A percentile compares a stretch with the other conserved stretches of the same genome.
These are phyloP conservation scores for Spathaspora sp. DNA, from an alignment of 805 yeast species.

Conservation along the genomic window DNA sequence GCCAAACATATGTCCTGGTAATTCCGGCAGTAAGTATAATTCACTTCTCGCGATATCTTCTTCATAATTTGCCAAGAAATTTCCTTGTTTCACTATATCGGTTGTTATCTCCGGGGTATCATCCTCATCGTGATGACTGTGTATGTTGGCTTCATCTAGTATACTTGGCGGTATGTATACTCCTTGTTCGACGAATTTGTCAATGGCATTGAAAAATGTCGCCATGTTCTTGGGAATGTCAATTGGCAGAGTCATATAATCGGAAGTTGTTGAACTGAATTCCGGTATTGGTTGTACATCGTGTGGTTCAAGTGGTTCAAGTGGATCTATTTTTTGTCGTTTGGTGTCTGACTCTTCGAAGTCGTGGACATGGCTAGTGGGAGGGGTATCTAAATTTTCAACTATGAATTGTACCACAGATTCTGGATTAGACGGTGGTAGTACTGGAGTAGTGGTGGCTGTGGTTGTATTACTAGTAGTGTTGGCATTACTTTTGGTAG, in stretches of 20 bases:
- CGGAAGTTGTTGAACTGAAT: neutral
- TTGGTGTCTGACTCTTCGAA: no score
- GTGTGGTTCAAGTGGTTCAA: neutral
- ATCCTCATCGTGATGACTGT: neutral
- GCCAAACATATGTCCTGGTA: neutral
- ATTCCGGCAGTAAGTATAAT: constrained; percentile 15
- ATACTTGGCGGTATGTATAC: neutral
- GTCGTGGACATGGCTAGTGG: no score
- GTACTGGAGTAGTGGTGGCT: no score
- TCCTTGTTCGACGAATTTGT: neutral
- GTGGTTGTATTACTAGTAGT: neutral
- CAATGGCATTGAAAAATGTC: neutral
- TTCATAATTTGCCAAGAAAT: constrained; percentile 24
- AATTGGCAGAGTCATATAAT: neutral
- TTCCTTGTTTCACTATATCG: constrained; percentile 9
- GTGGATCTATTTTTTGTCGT: no score
- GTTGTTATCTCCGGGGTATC: no score
- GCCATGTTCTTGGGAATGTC: neutral
- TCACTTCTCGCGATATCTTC: constrained; percentile 35
- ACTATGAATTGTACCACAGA: neutral
- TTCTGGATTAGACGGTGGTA: no score
- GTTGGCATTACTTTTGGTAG: no score
- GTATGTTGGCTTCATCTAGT: neutral
- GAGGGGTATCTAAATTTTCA: neutral
- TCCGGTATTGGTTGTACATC: neutral